phyloP scores from a whole-genome alignment of 805 yeast species.

The Candida pseudoglaebosa region DNA sequence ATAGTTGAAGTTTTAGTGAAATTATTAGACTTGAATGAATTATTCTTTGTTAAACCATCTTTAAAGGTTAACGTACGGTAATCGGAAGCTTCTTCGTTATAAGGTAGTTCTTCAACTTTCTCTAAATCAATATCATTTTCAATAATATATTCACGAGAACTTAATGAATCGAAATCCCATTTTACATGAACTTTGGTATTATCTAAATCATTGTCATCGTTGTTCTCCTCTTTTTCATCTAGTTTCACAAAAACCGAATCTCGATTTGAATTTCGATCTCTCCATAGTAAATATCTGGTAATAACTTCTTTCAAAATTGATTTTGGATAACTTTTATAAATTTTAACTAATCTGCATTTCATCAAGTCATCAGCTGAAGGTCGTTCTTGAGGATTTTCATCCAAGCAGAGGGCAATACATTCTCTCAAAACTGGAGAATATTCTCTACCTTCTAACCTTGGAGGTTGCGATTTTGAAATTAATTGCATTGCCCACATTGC shows the following conservation, averaged over 20 bases:
- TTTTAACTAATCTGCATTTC: slow-evolving; percentile 67
- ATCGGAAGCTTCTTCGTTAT: slow-evolving; percentile 10
- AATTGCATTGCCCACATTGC: slow-evolving; percentile 93
- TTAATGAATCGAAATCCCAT: slow-evolving; percentile 88
- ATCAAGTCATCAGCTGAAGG: slow-evolving; percentile 81
- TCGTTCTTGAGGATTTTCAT: slow-evolving; percentile 88
- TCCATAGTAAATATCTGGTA: slow-evolving; percentile 65
- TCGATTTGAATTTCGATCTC: slow-evolving; percentile 56
- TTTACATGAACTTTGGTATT: slow-evolving; percentile 44
- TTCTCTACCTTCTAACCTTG: slow-evolving; percentile 87
- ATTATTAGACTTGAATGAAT: slow-evolving; percentile 10
- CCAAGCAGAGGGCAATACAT: slow-evolving; percentile 84
- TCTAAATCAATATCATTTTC: slow-evolving; percentile 59
- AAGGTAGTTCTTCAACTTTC: slow-evolving; percentile 21
- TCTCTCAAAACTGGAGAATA: slow-evolving; percentile 77
- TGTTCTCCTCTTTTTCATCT: slow-evolving; percentile 19
- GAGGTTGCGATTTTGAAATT: slow-evolving; percentile 90
- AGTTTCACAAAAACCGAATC: slow-evolving; percentile 41
- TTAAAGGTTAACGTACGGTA: slow-evolving; percentile 27
- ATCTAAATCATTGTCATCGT: slow-evolving; percentile 12
- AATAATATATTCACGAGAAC: slow-evolving; percentile 66
- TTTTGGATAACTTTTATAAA: slow-evolving; percentile 59
- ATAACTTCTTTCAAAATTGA: slow-evolving; percentile 67
- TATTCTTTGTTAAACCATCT: slow-evolving; percentile 6
- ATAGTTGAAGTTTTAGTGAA: slow-evolving; percentile 4